Percentiles rank a stretch among this genome's conserved stretches.
phyloP scores from a whole-genome alignment of 2,329 filamentous ascomycete species.

The Microascus cirrosus region DNA sequence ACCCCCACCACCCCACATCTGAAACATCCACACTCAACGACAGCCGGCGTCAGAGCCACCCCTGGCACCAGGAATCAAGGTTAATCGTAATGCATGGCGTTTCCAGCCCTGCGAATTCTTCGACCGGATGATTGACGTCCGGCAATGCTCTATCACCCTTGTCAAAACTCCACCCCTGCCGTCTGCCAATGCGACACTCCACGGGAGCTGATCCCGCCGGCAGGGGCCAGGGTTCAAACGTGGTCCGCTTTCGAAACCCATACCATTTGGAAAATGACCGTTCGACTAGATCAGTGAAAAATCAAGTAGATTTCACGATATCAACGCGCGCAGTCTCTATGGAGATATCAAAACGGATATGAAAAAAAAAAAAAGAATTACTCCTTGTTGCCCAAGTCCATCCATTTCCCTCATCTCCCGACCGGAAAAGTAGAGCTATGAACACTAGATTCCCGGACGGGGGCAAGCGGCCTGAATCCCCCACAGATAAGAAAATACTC shows the following conservation, averaged over 20 bases:
- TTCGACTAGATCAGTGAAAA: neutral
- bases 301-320: neutral
- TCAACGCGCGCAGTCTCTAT: conserved; percentile 1
- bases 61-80: neutral
- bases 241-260: no score
- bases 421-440: conserved; percentile 1
- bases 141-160: neutral
- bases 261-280: neutral
- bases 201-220: no score
- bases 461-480: neutral
- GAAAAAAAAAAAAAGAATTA: conserved; percentile 2
- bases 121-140: neutral
- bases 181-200: neutral
- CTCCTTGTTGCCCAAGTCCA: conserved; percentile 4
- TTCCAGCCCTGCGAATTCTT: neutral
- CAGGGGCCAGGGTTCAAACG: no score
- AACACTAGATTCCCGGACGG: neutral
- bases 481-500: neutral
- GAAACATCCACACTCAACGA: neutral
- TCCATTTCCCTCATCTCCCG: conserved; percentile 3
- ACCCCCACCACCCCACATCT: neutral
- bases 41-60: neutral
- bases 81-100: neutral
- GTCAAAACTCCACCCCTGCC: neutral
- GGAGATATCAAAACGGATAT: neutral